Percentiles rank a stretch among this genome's conserved stretches.
These are phyloP conservation scores for Neocatenulostroma microsporum DNA, from an alignment of 2,329 filamentous ascomycete species.

Conservation along the genomic window DNA sequence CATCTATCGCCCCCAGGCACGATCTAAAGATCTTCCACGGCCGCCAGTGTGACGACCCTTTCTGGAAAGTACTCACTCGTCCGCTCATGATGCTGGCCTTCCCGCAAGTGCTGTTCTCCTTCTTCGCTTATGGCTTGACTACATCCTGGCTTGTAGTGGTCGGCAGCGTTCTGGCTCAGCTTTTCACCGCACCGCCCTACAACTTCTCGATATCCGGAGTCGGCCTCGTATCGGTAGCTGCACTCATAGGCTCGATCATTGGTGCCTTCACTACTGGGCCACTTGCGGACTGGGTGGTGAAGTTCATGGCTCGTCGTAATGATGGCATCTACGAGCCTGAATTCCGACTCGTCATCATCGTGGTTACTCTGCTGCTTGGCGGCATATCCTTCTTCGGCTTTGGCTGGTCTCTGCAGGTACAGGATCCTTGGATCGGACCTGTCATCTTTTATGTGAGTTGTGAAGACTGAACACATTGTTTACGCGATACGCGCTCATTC, in stretches of 20 bases:
- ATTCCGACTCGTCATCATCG: conserved; percentile 17
- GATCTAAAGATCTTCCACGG: conserved; percentile 10
- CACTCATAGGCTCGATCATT: conserved; percentile 41
- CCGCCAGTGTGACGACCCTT: conserved; percentile 8
- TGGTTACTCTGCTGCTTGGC: conserved; percentile 7
- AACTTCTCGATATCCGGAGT: conserved; percentile 44
- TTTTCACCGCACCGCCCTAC: conserved; percentile 21
- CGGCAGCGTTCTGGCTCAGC: conserved; percentile 8
- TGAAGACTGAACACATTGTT: too few relatives aligned
- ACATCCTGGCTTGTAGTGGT: conserved; percentile 10
- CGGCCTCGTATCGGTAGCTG: conserved; percentile 45
- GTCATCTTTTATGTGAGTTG: conserved; percentile 12
- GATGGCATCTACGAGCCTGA: conserved; percentile 29
- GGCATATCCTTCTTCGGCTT: conserved; percentile 12
- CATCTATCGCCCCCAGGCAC: too few relatives aligned
- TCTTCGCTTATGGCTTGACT: conserved; percentile 9
- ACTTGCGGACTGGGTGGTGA: conserved; percentile 37
- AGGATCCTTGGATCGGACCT: conserved; percentile 8
- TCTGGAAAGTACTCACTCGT: conserved; percentile 8
- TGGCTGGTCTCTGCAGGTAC: conserved; percentile 7
- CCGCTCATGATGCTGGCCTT: conserved; percentile 11
- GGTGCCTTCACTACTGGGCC: conserved; percentile 41
- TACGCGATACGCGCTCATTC: too few relatives aligned
- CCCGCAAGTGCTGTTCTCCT: conserved; percentile 9
- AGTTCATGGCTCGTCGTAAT: conserved; percentile 17